Evolutionary conservation across 2,329 filamentous ascomycete genomes (phyloP).

Genomic region (Metarhizium robertsii): DNA sequence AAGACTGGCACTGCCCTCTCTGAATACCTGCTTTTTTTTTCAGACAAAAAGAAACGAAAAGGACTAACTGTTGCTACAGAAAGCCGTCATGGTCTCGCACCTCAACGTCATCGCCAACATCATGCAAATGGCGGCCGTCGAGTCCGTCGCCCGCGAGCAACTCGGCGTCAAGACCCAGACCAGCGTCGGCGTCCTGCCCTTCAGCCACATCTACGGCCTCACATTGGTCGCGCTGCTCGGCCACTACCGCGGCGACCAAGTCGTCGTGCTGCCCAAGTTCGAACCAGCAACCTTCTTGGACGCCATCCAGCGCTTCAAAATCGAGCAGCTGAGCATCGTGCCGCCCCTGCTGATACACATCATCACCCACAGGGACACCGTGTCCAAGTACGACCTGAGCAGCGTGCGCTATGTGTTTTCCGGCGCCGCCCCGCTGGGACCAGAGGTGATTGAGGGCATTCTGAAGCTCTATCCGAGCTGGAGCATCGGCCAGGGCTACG

Average conservation of each 20-base stretch:
- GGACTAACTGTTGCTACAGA: slow-evolving; percentile 31
- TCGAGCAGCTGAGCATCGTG: slow-evolving; percentile 59
- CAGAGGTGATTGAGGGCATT: slow-evolving; percentile 57
- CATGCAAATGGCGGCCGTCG: slow-evolving; percentile 47
- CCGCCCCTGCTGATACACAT: slow-evolving; percentile 72
- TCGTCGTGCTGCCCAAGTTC: slow-evolving; percentile 67
- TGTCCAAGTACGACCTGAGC: slow-evolving; percentile 58
- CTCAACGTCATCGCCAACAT: slow-evolving; percentile 70
- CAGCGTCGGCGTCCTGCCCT: slow-evolving; percentile 61
- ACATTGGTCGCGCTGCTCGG: slow-evolving; percentile 59
- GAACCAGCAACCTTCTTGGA: slow-evolving; percentile 57
- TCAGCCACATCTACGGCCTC: slow-evolving; percentile 75
- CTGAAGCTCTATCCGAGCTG: slow-evolving; percentile 53
- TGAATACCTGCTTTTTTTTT: not conserved
- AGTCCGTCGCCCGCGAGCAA: slow-evolving; percentile 27
- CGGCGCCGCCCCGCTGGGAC: slow-evolving; percentile 65
- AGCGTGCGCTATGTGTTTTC: slow-evolving; percentile 58
- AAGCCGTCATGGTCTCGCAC: slow-evolving; percentile 80
- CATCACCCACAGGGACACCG: slow-evolving; percentile 49
- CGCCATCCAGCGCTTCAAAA: slow-evolving; percentile 59
- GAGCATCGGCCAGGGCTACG: slow-evolving; percentile 64
- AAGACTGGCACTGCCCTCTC: slow-evolving; percentile 14
- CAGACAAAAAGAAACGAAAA: no score
- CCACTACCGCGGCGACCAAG: slow-evolving; percentile 62
- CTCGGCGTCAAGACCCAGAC: slow-evolving; percentile 31